Base-by-base conservation (phyloP, 768 basidiomycete species). In the Termitomyces sp. region DNA sequence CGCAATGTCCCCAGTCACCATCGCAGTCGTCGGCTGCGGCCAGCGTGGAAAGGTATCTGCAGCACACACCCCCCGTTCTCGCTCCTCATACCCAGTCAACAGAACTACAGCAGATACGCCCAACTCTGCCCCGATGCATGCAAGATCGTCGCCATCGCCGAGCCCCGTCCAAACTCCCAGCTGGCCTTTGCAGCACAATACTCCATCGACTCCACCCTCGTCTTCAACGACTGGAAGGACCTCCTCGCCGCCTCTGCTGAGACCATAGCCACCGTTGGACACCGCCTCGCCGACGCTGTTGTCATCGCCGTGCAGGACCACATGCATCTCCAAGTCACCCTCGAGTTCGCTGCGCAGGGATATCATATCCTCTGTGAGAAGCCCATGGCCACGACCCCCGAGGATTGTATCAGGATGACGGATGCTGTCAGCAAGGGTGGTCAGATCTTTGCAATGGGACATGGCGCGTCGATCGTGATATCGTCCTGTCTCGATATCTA, bases 321-420 rank as follows among this genome's bases (percentile, higher is more conserved):
- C 39, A 79, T 91, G 79, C 93, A 95, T 64, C 73, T 78, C 25
- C 85, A 89, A 57, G 85, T 91, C 7, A 80, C 88, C 0, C 66
- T 81, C 9, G 89, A 86, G 0, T 93, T 92, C 71, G 85, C 86
- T 0, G 78, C 76, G 41, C 90, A 91, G 64, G 90, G 91, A 1
- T 94, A 94, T 65, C 86, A 93, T 63, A 89, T 95, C 55, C 77
- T 95, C 21, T 94, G 93, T 69, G 93, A 95, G 78, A 95, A 95
- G 67, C 93, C 93, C 0, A 91, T 95, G 88, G 89, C 91, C 0
- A 93, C 89, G 4, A 81, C 68, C 52, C 63, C 88, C 37, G 75
- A 79, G 52, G 90, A 90, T 60, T 89, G 92, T 57, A 67, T 94
- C 48, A 77, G 74, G 67, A 94, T 94, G 76, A 84, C 89, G 59